phyloP scores from a whole-genome alignment of 2,329 filamentous ascomycete species.

The Lojkania enalia region DNA sequence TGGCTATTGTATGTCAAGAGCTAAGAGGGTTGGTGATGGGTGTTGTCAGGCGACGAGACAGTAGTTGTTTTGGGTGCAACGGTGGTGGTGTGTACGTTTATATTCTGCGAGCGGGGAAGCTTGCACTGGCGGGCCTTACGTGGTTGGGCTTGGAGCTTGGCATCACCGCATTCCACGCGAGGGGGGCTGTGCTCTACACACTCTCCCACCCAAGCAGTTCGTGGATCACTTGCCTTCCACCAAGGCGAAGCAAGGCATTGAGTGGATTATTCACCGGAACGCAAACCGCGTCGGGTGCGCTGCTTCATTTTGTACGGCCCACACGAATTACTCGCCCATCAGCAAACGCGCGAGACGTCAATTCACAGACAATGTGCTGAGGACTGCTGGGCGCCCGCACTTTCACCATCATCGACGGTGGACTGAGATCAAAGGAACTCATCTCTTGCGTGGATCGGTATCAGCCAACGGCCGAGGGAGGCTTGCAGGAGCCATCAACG shows the following conservation, averaged over 20 bases:
- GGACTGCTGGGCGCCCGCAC: too few species aligned
- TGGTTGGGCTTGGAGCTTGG: slow-evolving; percentile 5
- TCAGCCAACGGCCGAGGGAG: slow-evolving; percentile 1
- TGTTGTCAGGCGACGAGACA: not conserved
- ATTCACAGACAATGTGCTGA: too few species aligned
- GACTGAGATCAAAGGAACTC: too few species aligned
- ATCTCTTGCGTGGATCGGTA: slow-evolving; percentile 1
- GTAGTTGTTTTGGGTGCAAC: slow-evolving; percentile 1
- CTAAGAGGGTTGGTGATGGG: not conserved
- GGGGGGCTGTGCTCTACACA: not conserved
- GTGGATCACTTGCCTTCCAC: not conserved
- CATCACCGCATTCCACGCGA: not conserved
- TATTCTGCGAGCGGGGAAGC: slow-evolving; percentile 10
- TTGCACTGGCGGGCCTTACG: not conserved
- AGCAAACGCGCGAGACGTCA: too few species aligned
- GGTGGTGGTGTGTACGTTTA: not conserved
- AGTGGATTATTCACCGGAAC: not conserved
- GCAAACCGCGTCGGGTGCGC: too few species aligned
- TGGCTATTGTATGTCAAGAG: slow-evolving; percentile 14
- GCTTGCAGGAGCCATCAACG: slow-evolving; percentile 2
- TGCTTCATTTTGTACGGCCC: too few species aligned
- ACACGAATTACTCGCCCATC: too few species aligned
- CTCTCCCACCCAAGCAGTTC: too few species aligned
- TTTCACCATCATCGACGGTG: too few species aligned
- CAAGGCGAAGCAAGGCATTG: not conserved